phyloP scores from a whole-genome alignment of 345 rosid genomes.

The Clausena lansium region DNA sequence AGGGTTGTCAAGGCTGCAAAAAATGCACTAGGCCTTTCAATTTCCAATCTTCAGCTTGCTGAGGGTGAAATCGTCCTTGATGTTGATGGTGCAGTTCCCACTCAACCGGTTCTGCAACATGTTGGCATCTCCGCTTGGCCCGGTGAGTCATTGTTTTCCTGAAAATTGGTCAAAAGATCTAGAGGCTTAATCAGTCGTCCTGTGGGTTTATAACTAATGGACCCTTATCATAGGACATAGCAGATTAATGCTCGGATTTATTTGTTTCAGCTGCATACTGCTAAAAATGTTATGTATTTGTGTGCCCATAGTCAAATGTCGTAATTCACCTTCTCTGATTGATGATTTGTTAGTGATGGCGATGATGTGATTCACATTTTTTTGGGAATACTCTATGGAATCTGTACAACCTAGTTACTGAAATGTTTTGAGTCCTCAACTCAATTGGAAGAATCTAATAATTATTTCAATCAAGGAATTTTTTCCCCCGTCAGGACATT shows the following conservation, averaged over 20 bases:
- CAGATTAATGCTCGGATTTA: slow-evolving; percentile 1
- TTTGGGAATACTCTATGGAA: background rate
- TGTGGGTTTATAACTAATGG: background rate
- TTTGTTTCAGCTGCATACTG: background rate
- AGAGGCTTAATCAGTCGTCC: background rate
- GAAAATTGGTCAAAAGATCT: background rate
- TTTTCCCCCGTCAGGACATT: background rate
- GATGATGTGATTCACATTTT: background rate
- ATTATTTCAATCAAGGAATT: background rate
- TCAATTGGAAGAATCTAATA: slow-evolving; percentile 10
- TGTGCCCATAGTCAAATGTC: background rate
- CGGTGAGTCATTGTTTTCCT: slow-evolving; percentile 41
- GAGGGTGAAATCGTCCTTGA: slow-evolving; percentile 87
- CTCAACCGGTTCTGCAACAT: slow-evolving; percentile 89
- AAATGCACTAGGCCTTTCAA: slow-evolving; percentile 46
- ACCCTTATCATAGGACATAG: background rate
- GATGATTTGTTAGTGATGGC: background rate
- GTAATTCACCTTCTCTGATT: background rate
- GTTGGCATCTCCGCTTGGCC: slow-evolving; percentile 97
- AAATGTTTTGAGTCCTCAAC: background rate
- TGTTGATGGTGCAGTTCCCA: slow-evolving; percentile 81
- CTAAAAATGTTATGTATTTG: background rate
- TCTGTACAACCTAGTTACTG: background rate
- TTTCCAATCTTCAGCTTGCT: slow-evolving; percentile 64
- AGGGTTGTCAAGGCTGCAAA: slow-evolving; percentile 73